Evolutionary conservation across 768 basidiomycete species (phyloP), one percentile per base, ranked within the genome.

Genomic region (Daedaleopsis sinensis): DNA sequence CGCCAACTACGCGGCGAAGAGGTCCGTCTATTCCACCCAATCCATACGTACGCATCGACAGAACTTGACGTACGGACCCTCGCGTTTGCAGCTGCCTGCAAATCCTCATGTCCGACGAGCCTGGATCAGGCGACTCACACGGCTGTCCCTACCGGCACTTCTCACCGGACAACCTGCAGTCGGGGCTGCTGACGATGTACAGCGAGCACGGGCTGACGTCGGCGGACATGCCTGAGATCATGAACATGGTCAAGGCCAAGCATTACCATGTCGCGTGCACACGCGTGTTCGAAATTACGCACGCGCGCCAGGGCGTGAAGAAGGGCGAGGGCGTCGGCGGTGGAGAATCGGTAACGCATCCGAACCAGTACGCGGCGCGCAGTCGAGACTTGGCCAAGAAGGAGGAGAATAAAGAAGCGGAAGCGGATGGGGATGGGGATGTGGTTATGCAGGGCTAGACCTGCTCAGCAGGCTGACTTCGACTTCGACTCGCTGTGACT

Each of bases 221-320:
- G 6, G 73, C 79, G 1, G 93, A 98, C 69, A 74, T 96, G 62
- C 84, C 85, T 15, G 97, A 98, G 72, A 85, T 98, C 60, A 83
- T 93, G 80, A 79, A 79, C 51, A 85, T 82, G 3, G 92, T 96
- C 52, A 93, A 92, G 70, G 80, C 79, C 18, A 79, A 82, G 3
- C 94, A 96, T 72, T 96, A 88, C 73, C 96, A 99, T 72, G 90
- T 98, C 48, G 96, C 96, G 8, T 99, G 97, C 76, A 98, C 97
- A 10, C 84, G 96, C 23, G 94, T 98, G 21, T 99, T 94, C 74
- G 97, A 99, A 77, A 82, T 97, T 32, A 97, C 95, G 24, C 96
- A 98, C 73, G 77, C 80, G 23, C 72, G 73, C 19, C 77, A 73
- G 62, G 87, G 90, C 10, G 86, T 96, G 52, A 88, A 84, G 76